Evolutionary conservation across 139 green algal genomes (phyloP), one percentile per base, ranked within the genome.

Genomic region (Micractinium sp.): DNA sequence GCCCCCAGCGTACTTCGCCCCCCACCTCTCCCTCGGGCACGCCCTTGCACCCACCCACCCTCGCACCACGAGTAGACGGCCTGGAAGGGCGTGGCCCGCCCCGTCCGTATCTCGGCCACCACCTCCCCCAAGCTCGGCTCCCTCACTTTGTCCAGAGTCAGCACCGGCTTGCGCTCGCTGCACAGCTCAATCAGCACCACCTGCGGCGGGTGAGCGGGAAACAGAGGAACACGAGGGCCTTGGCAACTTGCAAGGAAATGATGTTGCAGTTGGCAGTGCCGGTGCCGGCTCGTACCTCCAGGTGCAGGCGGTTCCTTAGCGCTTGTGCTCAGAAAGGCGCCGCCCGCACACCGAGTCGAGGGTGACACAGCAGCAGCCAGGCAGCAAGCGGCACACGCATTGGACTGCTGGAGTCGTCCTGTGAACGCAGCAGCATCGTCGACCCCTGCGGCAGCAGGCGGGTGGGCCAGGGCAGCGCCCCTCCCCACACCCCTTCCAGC

Each of bases 41-140:
- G 20, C 63, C 63, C 63, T 2, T 71, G 63, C 63, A 25, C 63
- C 63, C 63, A 5, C 63, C 63, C 63, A 5, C 63, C 63, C 22
- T 27, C 88, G 29, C 83, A 87, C 83, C 90, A 96, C 27, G 87
- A 88, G 79, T 96, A 96, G 27, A 94, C 73, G 36, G 80, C 93
- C 56, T 94, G 90, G 67, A 95, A 95, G 25, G 91, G 76, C 0
- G 92, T 89, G 33, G 77, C 73, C 20, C 90, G 39, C 19, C 92
- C 92, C 27, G 35, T 33, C 0, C 78, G 73, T 14, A 87, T 81
- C 53, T 91, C 81, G 0, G n/a, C 41, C 33, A 92, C 13, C 67
- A 79, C 69, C 82, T 91, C 63, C 3, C 36, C 23, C 61, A 94
- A 80, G 31, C 39, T 38, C 27, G 81, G 82, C 77, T 92, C 69